phyloP scores from a whole-genome alignment of 495 filamentous ascomycete species.

The Xylaria curta region DNA sequence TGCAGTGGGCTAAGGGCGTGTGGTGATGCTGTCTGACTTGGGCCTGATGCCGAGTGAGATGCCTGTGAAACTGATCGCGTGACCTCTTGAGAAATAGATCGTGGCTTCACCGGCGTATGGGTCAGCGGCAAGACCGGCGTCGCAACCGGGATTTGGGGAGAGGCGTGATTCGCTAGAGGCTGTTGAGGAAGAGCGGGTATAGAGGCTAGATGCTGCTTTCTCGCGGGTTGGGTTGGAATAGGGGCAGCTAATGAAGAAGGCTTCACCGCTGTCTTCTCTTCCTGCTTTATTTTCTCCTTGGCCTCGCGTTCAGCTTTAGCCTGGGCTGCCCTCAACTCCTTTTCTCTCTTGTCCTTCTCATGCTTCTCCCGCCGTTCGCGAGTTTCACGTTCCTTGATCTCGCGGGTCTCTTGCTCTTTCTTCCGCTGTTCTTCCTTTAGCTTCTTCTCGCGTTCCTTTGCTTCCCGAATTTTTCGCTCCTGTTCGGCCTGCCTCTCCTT shows the following conservation, averaged over 20 bases:
- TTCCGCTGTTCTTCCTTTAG: constrained; percentile 63
- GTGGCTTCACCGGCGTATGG: constrained; percentile 75
- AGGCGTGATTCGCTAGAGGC: constrained; percentile 58
- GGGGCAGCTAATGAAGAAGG: constrained; percentile 43
- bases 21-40: constrained; percentile 72
- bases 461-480: constrained; percentile 78
- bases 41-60: constrained; percentile 53
- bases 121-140: constrained; percentile 85
- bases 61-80: constrained; percentile 73
- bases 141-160: constrained; percentile 78
- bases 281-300: constrained; percentile 60
- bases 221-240: constrained; percentile 52
- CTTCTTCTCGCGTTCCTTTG: constrained; percentile 68
- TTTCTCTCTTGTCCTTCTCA: constrained; percentile 64
- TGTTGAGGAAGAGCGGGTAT: constrained; percentile 59
- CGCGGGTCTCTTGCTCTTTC: constrained; percentile 57
- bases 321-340: constrained; percentile 50
- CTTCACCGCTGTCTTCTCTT: constrained; percentile 55
- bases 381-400: constrained; percentile 68
- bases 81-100: constrained; percentile 83
- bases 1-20: constrained; percentile 62
- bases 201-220: constrained; percentile 56
- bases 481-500: constrained; percentile 83
- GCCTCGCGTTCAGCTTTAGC: constrained; percentile 55
- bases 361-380: constrained; percentile 72